Evolutionary conservation across 139 green algal genomes (phyloP), one percentile per base, ranked within the genome.

Genomic region (Tetradesmus lagerheimii): DNA sequence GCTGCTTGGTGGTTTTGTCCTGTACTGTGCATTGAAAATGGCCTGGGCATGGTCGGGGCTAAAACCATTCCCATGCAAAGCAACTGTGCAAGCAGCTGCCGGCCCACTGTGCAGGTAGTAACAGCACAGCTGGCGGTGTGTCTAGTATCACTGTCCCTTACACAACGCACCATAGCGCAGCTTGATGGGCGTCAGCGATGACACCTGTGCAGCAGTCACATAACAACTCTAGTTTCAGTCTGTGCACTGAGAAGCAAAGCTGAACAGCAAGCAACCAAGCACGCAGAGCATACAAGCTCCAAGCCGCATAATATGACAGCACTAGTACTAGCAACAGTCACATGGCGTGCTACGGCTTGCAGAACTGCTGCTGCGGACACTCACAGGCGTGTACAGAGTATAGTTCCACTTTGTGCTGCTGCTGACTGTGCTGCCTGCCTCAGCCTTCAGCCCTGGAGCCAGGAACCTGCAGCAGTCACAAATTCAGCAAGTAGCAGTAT

Each of bases 391-490:
- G 37, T 88, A 88, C 23, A n/a, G 2, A 20, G 47, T 88, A 8
- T 23, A 35, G 23, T 18, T 57, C 53, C 53, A 88, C 23, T n/a
- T 31, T 47, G 34, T 41, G 1, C 16, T 80, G 25, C 25, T 81
- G 14, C 2, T 12, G 3, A 57, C 66, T 57, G 38, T 39, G 35
- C 38, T 38, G 37, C 83, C 57, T 80, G 64, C 57, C 57, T 80
- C 83, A 8, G 62, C 66, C 41, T 89, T 79, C 34, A 89, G 38
- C 35, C 83, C 83, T 57, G 83, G 83, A 27, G 83, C 83, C 37
- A 89, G 25, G n/a, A 89, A 89, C 83, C 80, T 71, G 57, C 57
- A 71, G 18, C 57, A 71, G 57, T n/a, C n/a, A n/a, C 57, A 71
- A 31, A 18, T 4, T n/a, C 57, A 71, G 20, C 45, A 57, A 57